Base-by-base conservation (phyloP, 805 yeast genomes). In the Saccharomycopsis schoenii region DNA sequence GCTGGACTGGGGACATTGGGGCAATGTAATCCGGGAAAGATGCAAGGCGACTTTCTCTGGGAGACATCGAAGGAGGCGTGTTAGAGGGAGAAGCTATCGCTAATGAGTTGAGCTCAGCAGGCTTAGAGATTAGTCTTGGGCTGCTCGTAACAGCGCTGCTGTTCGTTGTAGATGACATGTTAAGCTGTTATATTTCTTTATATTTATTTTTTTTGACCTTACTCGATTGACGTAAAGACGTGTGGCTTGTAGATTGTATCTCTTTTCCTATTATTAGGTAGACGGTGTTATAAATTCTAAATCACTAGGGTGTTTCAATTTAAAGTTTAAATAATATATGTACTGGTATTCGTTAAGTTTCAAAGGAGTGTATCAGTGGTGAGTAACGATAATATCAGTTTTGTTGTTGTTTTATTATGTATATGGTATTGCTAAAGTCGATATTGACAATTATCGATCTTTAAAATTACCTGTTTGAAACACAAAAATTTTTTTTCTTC, bases 1-100 rank as follows among this genome's bases (percentile, higher is more conserved):
- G 72, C 34, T 63, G 65, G 10, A 63, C 62, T 3, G 65, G 62
- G 5, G 60, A 55, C 59, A 63, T 56, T 5, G 65, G 65, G 9
- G 58, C 50, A 17, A 63, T 61, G 37, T 59, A 61, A 37, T 59
- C 64, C 9, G 65, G 65, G 51, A 63, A 63, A 6, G 64, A 61
- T n/a, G 58, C 8, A 11, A 62, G 40, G 17, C 54, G 60, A 24
- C 25, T 37, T 24, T 47, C 52, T 15, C 21, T 47, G 1, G 52
- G 52, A 47, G 52, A 47, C 52, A 47, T 47, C 1, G 41, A 37
- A 11, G 52, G 52, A 19, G 52, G 52, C 8, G 52, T 47, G 52
- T 19, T 47, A 1, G 52, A 21, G 21, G 34, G 1, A 8, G 52
- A 47, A 9, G 19, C 11, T 11, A 34, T n/a, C 34, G 15, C 14